phyloP scores from a whole-genome alignment of 495 filamentous ascomycete genomes.

The Evernia prunastri region DNA sequence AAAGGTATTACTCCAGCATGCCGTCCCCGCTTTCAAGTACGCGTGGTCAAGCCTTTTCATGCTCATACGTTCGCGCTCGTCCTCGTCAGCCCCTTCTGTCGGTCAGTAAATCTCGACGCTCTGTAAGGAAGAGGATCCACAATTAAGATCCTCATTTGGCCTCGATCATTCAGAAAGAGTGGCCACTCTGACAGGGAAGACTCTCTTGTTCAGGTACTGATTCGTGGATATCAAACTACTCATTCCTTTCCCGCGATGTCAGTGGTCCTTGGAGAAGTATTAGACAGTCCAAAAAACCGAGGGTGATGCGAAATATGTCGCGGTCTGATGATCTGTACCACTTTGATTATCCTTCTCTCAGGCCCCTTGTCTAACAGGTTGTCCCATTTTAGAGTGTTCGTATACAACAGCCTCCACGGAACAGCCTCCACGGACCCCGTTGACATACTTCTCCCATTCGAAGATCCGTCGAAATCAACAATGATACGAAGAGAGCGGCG shows the following conservation, averaged over 20 bases:
- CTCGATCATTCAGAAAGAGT: neutral
- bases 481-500: neutral
- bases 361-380: neutral
- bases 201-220: neutral
- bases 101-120: neutral
- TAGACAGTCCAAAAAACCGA: neutral
- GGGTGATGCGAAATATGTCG: neutral
- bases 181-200: neutral
- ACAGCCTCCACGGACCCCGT: neutral
- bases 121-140: too few species aligned
- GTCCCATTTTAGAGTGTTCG: neutral
- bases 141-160: neutral
- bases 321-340: neutral
- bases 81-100: neutral
- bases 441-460: neutral
- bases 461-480: neutral
- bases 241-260: neutral
- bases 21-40: neutral
- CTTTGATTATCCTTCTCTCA: neutral
- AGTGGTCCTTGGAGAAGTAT: neutral
- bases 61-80: neutral
- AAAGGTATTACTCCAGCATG: neutral
- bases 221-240: neutral
- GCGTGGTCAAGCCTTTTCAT: neutral
- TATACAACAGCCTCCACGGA: too few species aligned